Base-by-base conservation (phyloP, 2,329 filamentous ascomycete species). In the Alternaria metachromatica region DNA sequence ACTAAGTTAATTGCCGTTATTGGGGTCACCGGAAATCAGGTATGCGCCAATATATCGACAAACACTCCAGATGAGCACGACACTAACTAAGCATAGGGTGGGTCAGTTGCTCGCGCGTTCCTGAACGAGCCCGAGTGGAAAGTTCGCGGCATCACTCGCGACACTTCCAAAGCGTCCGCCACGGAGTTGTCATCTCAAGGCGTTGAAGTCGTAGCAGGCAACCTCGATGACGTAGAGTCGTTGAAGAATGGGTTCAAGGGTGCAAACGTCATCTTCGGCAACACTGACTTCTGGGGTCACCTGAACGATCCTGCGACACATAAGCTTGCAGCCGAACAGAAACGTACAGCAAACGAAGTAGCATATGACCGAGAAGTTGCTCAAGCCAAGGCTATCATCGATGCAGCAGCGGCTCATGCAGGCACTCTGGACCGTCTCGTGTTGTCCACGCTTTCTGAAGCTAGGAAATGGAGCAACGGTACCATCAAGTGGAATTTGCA, bases 81-180 rank as follows among this genome's bases (percentile, higher is more conserved):
- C 37, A 62, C 26, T 48, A 18, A 23, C 63, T n/a, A 10, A 43
- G 12, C 18, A 20, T 57, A 74, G 70, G 49, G 49, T 23, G 49
- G 49, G 5, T 51, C 49, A 30, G 72, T 72, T 12, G 74, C 74
- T 26, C 49, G 66, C 15, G 54, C 64, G 43, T 78, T 77, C 66
- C 65, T 72, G 55, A 28, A 59, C 13, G 60, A 67, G n/a, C 59
- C 70, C 6, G 65, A 56, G 46, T 76, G 70, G 67, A 67, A 66
- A 33, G 61, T 81, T 60, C 75, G 78, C 13, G 79, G 76, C 60
- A 69, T 84, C 20, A 84, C 84, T 37, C 83, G 84, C 54, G 81
- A 84, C 65, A 78, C 81, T 1, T 69, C 71, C 55, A 77, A 79
- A 18, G 51, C 71, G 6, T 80, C 80, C 33, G 75, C 80, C 9